These are phyloP conservation scores for Vanrija sp. DNA, from an alignment of 1,284 basidiomycete genomes.

Conservation along the genomic window DNA sequence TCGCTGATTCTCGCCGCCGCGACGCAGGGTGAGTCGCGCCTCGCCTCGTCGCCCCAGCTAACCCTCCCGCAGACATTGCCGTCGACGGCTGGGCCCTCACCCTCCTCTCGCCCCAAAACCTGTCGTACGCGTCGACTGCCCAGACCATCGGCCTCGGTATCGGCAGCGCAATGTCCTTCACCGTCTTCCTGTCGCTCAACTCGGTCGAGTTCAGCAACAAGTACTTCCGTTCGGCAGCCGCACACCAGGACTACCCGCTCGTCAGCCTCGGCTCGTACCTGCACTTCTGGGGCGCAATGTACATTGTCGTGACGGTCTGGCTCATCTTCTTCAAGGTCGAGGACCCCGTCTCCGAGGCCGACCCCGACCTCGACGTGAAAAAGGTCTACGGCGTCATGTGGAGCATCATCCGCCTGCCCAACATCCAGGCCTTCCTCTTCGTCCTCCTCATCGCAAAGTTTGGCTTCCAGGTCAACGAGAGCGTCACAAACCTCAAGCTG, in stretches of 20 bases:
- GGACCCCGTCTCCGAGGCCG: slow-evolving; percentile 67
- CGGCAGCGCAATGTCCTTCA: slow-evolving; percentile 94
- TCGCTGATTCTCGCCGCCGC: slow-evolving; percentile 91
- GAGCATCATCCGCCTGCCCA: slow-evolving; percentile 84
- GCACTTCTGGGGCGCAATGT: slow-evolving; percentile 78
- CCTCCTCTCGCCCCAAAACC: slow-evolving; percentile 87
- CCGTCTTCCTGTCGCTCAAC: slow-evolving; percentile 95
- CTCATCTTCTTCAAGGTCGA: slow-evolving; percentile 85
- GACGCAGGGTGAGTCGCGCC: slow-evolving; percentile 70
- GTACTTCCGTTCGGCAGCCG: slow-evolving; percentile 58
- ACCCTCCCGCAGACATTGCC: slow-evolving; percentile 69
- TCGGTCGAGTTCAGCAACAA: slow-evolving; percentile 82
- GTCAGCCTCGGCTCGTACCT: slow-evolving; percentile 79
- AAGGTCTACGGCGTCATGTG: slow-evolving; percentile 93
- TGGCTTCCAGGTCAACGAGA: slow-evolving; percentile 93
- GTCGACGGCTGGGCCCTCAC: slow-evolving; percentile 99
- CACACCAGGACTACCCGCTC: slow-evolving; percentile 64
- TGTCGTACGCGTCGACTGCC: slow-evolving; percentile 95
- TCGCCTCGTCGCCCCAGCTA: slow-evolving; percentile 5
- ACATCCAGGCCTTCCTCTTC: slow-evolving; percentile 82
- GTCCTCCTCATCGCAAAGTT: slow-evolving; percentile 92
- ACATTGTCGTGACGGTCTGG: slow-evolving; percentile 80
- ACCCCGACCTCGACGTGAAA: slow-evolving; percentile 83
- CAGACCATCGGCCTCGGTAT: slow-evolving; percentile 97
- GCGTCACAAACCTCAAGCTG: slow-evolving; percentile 87